Conservation (phyloP, 2,329 filamentous ascomycete genomes). For the Dichotomopilus funicola region DNA sequence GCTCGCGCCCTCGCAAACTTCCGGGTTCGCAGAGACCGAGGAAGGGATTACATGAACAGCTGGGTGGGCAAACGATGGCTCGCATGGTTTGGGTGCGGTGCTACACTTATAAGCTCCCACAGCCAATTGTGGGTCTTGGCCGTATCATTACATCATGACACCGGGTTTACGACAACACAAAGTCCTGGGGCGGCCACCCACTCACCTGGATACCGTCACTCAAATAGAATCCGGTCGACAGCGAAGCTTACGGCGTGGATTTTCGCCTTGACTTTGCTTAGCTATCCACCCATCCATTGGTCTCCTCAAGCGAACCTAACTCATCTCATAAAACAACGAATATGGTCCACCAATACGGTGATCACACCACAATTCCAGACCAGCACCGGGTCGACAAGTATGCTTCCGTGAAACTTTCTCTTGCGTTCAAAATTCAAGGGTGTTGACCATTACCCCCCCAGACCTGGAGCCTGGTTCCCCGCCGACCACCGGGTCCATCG, state of each 20-base stretch:
- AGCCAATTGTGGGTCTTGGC: not conserved
- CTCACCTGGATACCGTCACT: no score
- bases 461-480: constrained; percentile 56
- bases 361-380: constrained; percentile 46
- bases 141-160: constrained; percentile 9
- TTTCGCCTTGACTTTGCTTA: not conserved
- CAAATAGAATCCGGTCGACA: no score
- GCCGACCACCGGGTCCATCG: constrained; percentile 55
- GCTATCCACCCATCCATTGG: no score
- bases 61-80: no score
- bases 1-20: no score
- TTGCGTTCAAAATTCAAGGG: not conserved
- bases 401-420: constrained; percentile 13
- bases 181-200: no score
- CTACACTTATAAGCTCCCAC: no score
- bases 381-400: constrained; percentile 42
- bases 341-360: constrained; percentile 46
- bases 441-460: constrained; percentile 22
- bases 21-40: no score
- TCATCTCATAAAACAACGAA: not conserved
- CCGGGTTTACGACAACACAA: not conserved
- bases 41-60: no score
- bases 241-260: no score
- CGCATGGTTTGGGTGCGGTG: no score
- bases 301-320: no score